phyloP scores from a whole-genome alignment of 495 filamentous ascomycete species.

The Aspergillus indologenus region DNA sequence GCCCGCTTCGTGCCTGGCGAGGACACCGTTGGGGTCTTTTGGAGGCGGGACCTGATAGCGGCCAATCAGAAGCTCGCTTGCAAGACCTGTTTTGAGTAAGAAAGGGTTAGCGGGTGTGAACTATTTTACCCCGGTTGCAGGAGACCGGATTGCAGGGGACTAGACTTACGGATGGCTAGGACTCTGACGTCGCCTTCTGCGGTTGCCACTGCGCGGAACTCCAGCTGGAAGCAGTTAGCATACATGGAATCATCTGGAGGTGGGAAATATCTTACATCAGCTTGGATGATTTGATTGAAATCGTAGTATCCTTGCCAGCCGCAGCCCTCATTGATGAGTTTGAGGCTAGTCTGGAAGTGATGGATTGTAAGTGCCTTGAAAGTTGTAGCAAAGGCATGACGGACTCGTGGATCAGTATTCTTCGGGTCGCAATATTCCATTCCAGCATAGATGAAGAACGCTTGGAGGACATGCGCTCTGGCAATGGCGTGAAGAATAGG shows the following conservation, averaged over 20 bases:
- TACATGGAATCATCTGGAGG: background rate
- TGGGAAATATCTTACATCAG: constrained; percentile 24
- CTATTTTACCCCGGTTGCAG: background rate
- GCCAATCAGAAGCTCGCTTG: constrained; percentile 35
- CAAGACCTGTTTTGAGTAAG: constrained; percentile 25
- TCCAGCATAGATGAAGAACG: constrained; percentile 22
- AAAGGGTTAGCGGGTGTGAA: background rate
- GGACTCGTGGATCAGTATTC: constrained; percentile 14
- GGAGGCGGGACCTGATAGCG: constrained; percentile 32
- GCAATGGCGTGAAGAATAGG: constrained; percentile 35
- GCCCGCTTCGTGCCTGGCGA: constrained; percentile 32
- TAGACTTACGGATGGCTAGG: constrained; percentile 7
- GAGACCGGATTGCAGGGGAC: constrained; percentile 14
- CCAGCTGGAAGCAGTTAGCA: constrained; percentile 1
- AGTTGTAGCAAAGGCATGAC: constrained; percentile 20
- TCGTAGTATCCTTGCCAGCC: constrained; percentile 23
- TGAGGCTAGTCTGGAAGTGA: constrained; percentile 17
- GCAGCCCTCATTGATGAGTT: constrained; percentile 20
- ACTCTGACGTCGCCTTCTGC: background rate
- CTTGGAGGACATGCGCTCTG: constrained; percentile 29
- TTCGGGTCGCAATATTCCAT: constrained; percentile 10
- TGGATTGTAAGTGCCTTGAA: constrained; percentile 32
- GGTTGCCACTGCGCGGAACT: constrained; percentile 15
- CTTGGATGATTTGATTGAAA: constrained; percentile 21
- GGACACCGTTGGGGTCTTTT: constrained; percentile 15